These are phyloP conservation scores for Rhodofomes roseus DNA, from an alignment of 1,284 basidiomycete genomes.

Conservation along the genomic window DNA sequence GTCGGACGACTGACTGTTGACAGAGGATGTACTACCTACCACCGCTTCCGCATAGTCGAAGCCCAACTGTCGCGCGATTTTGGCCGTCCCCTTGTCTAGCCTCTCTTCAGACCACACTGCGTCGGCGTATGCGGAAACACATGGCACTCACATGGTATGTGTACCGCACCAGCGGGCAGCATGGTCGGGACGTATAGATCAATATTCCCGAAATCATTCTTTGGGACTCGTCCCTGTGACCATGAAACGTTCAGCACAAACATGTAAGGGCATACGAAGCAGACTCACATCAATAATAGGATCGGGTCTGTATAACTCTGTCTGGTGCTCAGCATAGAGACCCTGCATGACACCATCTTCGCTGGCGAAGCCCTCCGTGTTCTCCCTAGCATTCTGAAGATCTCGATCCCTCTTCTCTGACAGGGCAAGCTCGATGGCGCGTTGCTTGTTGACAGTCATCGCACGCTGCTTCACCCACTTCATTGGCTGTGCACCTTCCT, in stretches of 20 bases:
- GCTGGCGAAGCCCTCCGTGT: conserved; percentile 31
- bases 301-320: conserved; percentile 75
- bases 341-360: conserved; percentile 78
- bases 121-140: background rate
- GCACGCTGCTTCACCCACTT: conserved; percentile 89
- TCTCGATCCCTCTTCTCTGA: conserved; percentile 34
- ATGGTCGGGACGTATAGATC: conserved; percentile 95
- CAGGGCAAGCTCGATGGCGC: conserved; percentile 77
- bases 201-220: conserved; percentile 96
- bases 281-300: conserved; percentile 77
- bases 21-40: conserved; percentile 41
- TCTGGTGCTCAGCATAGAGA: conserved; percentile 85
- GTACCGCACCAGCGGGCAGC: conserved; percentile 85
- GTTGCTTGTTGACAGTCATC: conserved; percentile 77
- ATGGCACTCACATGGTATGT: conserved; percentile 76
- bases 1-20: background rate
- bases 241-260: conserved; percentile 7
- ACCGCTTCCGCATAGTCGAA: conserved; percentile 94
- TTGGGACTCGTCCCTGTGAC: conserved; percentile 83
- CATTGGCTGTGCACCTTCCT: conserved; percentile 77
- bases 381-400: conserved; percentile 31
- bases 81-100: conserved; percentile 83
- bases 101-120: background rate
- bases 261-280: background rate
- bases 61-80: conserved; percentile 84